Base-by-base conservation (phyloP, 345 rosid species). In the Gossypium turneri region DNA sequence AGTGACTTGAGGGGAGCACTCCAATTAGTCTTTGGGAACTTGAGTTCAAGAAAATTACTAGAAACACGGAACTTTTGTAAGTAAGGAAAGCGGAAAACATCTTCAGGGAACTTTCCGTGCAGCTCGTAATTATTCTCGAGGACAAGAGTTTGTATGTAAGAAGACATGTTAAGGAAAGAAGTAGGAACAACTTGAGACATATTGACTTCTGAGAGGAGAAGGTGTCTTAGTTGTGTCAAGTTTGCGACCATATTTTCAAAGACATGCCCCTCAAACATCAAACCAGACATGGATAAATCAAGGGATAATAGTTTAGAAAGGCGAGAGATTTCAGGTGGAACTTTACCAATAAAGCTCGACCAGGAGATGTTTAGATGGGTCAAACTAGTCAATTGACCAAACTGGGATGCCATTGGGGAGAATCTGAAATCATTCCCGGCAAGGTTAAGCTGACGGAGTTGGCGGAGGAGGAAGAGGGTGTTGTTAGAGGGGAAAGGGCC, bases 311-410 rank as follows among this genome's bases (percentile, higher is more conserved):
- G 45, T 43, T 60, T 29, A 0, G 76, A 50, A 1, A 85, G 56
- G 1, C 16, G 41, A 10, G 75, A 67, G 29, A 81, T 72, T 48
- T 34, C 38, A 34, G 38, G 38, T 4, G 38, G 38, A 34, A 34
- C 38, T 34, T 34, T 34, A 34, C 38, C 38, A 34, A 34, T 34
- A 34, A 34, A 34, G 38, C 38, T 34, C 6, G 38, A 34, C 38
- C 38, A 4, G 38, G 38, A 34, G 6, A 34, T 34, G 6, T 34
- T 34, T 34, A 34, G 38, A 34, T 34, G 38, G 38, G 38, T 34
- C 38, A 34, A 34, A 34, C 6, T 34, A 34, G 81, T 62, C 12
- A 10, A 2, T 2, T 83, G 82, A 17, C 81, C 70, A 55, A 85
- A 75, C 22, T 24, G n/a, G 0, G 75, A 52, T 0, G 84, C 59